Evolutionary conservation across 768 basidiomycete species (phyloP), one percentile per base, ranked within the genome.

Genomic region (Russula emetica): DNA sequence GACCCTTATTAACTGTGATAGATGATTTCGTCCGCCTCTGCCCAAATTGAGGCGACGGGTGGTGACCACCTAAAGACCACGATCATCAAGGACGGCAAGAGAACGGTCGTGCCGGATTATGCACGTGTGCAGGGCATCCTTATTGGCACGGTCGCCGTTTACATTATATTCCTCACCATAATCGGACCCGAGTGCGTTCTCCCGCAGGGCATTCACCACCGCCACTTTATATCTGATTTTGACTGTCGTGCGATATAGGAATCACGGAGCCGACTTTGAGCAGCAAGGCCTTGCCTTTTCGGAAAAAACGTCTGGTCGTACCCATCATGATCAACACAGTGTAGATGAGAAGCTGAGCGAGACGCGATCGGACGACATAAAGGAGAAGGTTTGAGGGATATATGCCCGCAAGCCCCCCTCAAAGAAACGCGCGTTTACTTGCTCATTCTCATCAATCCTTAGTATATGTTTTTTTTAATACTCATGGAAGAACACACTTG

Each of bases 121-220:
- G 80, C 78, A n/a, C 77, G 73, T 13, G 90, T 91, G 2, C 90
- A 92, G 77, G 91, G 90, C 44, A 94, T 98, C 71, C 79, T 98
- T 24, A 87, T 98, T 55, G 94, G 94, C 7, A 81, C 82, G n/a
- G 88, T 97, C 20, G 79, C 90, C 0, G 87, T 83, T 0, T 95
- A 88, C 67, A 84, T 92, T 51, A 74, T 96, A 47, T 18, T 93
- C 70, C 80, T 91, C 70, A 86, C 86, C 16, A 76, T 94, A 66
- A 73, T 96, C 60, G 94, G 94, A 2, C 87, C 90, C 1, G 86
- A 88, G 86, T 87, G 67, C 61, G 88, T 81, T 11, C 24, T 16
- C 10, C 38, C 13, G 5, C 14, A 5, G n/a, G 45, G 45, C 45
- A 47, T 47, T 9, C 11, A 20, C 10, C 22, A n/a, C 50, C 16